phyloP scores from a whole-genome alignment of 2,329 filamentous ascomycete genomes.

The Colletotrichum sp. region DNA sequence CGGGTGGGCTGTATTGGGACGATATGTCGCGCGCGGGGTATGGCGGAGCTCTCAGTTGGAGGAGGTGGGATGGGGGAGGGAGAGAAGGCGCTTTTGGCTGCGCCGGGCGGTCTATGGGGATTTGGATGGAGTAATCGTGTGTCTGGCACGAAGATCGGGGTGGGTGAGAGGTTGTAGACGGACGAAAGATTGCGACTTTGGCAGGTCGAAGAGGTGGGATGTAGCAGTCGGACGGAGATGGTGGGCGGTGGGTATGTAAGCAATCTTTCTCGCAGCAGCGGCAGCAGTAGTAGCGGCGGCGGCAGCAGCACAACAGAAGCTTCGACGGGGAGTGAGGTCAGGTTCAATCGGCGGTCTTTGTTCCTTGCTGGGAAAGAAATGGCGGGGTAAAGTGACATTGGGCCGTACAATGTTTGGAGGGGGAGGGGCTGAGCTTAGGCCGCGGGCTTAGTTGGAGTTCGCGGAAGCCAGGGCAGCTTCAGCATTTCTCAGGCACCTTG shows the following conservation, averaged over 20 bases:
- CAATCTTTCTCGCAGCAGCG: background rate
- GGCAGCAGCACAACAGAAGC: background rate
- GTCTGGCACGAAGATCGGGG: background rate
- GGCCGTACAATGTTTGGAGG: background rate
- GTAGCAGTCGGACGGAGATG: background rate
- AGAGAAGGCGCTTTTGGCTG: background rate
- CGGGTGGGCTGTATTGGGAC: background rate
- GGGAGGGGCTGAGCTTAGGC: background rate
- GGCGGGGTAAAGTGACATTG: conserved; percentile 8
- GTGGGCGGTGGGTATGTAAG: conserved; percentile 2
- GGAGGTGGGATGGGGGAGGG: background rate
- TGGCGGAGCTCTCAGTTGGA: background rate
- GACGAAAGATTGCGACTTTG: background rate
- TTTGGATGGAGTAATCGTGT: background rate
- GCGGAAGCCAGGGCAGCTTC: background rate
- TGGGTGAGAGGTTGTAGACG: background rate
- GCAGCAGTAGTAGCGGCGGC: background rate
- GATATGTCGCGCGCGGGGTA: background rate
- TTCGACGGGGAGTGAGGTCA: background rate
- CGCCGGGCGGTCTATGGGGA: background rate
- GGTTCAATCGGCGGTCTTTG: background rate
- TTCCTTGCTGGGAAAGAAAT: background rate
- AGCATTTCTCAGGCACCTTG: background rate
- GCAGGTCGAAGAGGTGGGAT: background rate
- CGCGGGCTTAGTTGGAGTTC: background rate